Conservation (phyloP, 2,329 filamentous ascomycete species). For the Hypoxylon sp. region DNA sequence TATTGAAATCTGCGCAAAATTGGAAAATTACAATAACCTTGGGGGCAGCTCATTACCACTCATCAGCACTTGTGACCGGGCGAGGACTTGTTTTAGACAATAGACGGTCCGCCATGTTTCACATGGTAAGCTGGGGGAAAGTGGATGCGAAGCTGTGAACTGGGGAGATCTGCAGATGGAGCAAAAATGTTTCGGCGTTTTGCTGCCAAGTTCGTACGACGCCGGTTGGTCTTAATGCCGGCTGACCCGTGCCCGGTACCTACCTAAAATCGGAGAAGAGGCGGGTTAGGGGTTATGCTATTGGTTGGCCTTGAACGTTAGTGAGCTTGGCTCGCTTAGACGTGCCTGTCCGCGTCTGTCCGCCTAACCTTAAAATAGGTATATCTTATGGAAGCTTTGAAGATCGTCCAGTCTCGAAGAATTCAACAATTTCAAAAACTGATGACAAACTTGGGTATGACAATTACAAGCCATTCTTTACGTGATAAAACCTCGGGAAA, state of each 20-base stretch:
- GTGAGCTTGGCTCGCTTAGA: constrained; percentile 28
- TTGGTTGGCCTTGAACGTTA: constrained; percentile 22
- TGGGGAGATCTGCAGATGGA: constrained; percentile 21
- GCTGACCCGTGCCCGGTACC: constrained; percentile 34
- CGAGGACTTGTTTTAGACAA: constrained; percentile 39
- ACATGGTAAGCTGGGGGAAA: constrained; percentile 37
- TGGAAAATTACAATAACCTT: constrained; percentile 20
- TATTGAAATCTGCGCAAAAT: constrained; percentile 23
- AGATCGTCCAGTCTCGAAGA: constrained; percentile 2
- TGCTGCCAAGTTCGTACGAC: constrained; percentile 42
- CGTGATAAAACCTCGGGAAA: constrained; percentile 16
- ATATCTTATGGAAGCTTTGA: constrained; percentile 6
- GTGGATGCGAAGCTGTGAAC: constrained; percentile 39
- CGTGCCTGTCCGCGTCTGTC: background rate
- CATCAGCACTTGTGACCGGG: constrained; percentile 24
- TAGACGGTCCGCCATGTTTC: constrained; percentile 42
- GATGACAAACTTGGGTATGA: constrained; percentile 17
- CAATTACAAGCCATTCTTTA: constrained; percentile 19
- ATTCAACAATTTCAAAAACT: constrained; percentile 15
- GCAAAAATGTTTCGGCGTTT: constrained; percentile 42
- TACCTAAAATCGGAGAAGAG: constrained; percentile 24
- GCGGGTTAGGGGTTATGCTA: constrained; percentile 9
- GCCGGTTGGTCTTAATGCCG: constrained; percentile 41
- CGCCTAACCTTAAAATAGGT: constrained; percentile 19
- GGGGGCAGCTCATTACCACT: background rate